Evolutionary conservation across 2,329 filamentous ascomycete species (phyloP), one percentile per base, ranked within the genome.

Genomic region (Colletotrichum zoysiae): DNA sequence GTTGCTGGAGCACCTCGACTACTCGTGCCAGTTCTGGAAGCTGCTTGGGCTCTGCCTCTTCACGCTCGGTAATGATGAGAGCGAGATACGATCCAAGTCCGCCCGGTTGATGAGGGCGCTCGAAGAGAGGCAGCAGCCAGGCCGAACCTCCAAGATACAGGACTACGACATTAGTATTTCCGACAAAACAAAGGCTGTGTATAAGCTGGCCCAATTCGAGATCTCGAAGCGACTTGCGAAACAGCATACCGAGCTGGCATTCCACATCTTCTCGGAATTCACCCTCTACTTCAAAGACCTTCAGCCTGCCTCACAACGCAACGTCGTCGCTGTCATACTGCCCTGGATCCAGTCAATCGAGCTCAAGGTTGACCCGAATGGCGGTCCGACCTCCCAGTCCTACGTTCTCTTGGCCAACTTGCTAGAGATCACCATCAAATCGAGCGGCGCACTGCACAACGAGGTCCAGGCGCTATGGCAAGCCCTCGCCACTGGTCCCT

Each of bases 141-240:
- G 83, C 3, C 85, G 93, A 75, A 96, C 90, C 74, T 97, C 95
- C 1, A 97, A 97, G 78, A 90, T 99, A 8, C 94, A 97, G 79
- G 96, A 99, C 79, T 97, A 98, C 71, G 96, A 99, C 78, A 98
- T 99, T 77, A 98, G 95, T 79, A 96, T 99, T 70, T 97, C 95
- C 0, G 97, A 99, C 82, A 98, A 98, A 82, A 99, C 97, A 0
- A 97, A 97, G 75, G 95, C 95, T 0, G 95, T 99, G 3, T 99
- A 98, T 83, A 99, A 99, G 82, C 86, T 97, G 56, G 96, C 97
- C 0, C 96, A 99, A 78, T 98, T 98, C 75, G 95, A 98, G 79
- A 97, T 97, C 30, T 98, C 96, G 0, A 95, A 95, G 77, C 89
- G 95, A 26, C 87, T 99, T 50, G 93, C 95, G 1, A 94, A 93